Evolutionary conservation across 495 filamentous ascomycete species (phyloP).

Genomic region (Gamarada debralockiae): DNA sequence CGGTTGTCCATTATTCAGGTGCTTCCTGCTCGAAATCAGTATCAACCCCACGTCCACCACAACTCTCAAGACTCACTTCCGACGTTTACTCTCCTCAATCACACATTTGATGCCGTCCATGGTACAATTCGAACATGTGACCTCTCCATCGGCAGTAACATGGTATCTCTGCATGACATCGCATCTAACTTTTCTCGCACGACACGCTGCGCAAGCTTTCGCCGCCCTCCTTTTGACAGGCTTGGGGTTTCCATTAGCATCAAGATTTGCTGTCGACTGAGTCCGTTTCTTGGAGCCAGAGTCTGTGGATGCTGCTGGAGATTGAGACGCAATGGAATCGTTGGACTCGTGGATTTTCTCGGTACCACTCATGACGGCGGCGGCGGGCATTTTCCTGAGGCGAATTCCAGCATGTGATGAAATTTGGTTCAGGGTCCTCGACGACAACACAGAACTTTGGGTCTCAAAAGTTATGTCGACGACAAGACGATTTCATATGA

Average conservation of each 20-base stretch:
- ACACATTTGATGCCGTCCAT: slow-evolving; percentile 86
- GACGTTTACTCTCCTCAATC: slow-evolving; percentile 84
- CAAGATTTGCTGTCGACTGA: not conserved
- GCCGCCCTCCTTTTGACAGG: slow-evolving; percentile 80
- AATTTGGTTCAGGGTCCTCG: not conserved
- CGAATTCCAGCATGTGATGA: not conserved
- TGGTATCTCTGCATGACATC: slow-evolving; percentile 61
- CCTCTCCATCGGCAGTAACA: slow-evolving; percentile 56
- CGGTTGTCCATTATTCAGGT: slow-evolving; percentile 15
- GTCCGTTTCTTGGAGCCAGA: not conserved
- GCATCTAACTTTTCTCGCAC: slow-evolving; percentile 87
- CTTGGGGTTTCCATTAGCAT: slow-evolving; percentile 29
- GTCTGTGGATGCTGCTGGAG: not conserved
- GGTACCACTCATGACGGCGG: too few species aligned
- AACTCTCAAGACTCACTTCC: slow-evolving; percentile 60
- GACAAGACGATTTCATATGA: too few species aligned
- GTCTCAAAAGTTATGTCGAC: too few species aligned
- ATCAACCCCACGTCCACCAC: not conserved
- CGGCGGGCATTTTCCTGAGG: not conserved
- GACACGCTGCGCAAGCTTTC: slow-evolving; percentile 82
- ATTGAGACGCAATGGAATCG: not conserved
- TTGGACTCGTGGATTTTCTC: not conserved
- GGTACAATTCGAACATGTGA: slow-evolving; percentile 86
- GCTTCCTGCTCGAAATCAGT: slow-evolving; percentile 27
- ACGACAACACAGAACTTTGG: too few species aligned